phyloP scores from a whole-genome alignment of 2,329 filamentous ascomycete genomes.

The Xylogone sp. region DNA sequence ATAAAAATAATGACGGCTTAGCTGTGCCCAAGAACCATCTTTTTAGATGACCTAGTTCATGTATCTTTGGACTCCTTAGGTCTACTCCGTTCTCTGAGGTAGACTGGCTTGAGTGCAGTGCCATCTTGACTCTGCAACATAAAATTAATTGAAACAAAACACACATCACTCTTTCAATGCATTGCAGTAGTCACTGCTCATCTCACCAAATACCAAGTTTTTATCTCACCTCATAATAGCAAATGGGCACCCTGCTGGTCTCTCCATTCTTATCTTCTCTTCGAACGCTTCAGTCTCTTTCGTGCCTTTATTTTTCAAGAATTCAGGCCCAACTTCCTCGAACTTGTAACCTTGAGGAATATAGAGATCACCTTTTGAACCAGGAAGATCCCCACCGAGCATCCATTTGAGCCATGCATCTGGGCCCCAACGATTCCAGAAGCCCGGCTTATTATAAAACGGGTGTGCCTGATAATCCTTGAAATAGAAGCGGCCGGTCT shows the following conservation, averaged over 20 bases:
- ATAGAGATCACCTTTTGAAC: conserved; percentile 34
- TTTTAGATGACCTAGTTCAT: no score
- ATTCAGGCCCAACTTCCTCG: conserved; percentile 58
- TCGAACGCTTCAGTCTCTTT: conserved; percentile 41
- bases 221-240: conserved; percentile 2
- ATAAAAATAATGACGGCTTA: no score
- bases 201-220: no score
- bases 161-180: no score
- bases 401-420: conserved; percentile 43
- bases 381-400: conserved; percentile 43
- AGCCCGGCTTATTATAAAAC: conserved; percentile 58
- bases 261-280: conserved; percentile 30
- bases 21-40: no score
- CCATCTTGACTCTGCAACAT: no score
- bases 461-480: conserved; percentile 57
- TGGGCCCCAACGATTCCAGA: conserved; percentile 61
- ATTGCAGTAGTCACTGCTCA: no score
- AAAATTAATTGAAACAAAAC: no score
- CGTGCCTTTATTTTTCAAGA: conserved; percentile 46
- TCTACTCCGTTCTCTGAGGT: no score
- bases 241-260: conserved; percentile 47
- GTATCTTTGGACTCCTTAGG: no score
- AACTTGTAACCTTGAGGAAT: conserved; percentile 49
- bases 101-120: no score
- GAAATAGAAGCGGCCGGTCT: conserved; percentile 48